Percentiles rank a stretch among this genome's conserved stretches.
These are phyloP conservation scores for Anisodus acutangulus DNA, from an alignment of 257 asterid species.

Conservation along the genomic window DNA sequence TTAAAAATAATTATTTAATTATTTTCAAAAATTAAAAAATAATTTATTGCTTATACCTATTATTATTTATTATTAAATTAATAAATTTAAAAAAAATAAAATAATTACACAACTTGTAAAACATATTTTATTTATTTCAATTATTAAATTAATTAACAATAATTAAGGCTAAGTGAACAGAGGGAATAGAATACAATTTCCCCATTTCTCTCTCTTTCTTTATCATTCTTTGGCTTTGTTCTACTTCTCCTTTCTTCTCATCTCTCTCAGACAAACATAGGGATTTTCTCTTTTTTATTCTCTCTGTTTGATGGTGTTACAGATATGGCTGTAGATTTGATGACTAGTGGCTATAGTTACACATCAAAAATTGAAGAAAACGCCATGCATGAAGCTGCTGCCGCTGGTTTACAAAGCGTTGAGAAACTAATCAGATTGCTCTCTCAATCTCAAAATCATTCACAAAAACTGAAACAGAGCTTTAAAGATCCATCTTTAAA, in stretches of 20 bases:
- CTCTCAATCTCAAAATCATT: constrained; percentile 41
- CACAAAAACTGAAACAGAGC: constrained; percentile 31
- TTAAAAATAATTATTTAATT: no score
- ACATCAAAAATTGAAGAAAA: constrained; percentile 52
- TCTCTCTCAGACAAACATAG: background rate
- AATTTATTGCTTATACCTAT: no score
- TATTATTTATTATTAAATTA: no score
- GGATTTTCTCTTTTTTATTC: background rate
- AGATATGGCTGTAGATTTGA: constrained; percentile 58
- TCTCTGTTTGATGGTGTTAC: background rate
- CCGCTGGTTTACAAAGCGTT: constrained; percentile 64
- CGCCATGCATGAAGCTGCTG: constrained; percentile 67
- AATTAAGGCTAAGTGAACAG: no score
- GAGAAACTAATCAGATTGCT: constrained; percentile 56
- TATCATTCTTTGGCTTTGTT: constrained; percentile 30
- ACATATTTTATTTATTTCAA: no score
- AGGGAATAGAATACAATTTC: background rate
- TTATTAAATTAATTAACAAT: no score
- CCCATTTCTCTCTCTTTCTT: background rate
- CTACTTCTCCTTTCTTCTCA: background rate
- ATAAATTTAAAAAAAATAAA: no score
- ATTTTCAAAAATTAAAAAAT: no score
- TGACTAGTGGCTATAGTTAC: constrained; percentile 43
- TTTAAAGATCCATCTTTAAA: constrained; percentile 30
- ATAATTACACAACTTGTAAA: no score